Evolutionary conservation across 352 stramenopile species (phyloP).

Genomic region (Peronosclerospora sorghi): DNA sequence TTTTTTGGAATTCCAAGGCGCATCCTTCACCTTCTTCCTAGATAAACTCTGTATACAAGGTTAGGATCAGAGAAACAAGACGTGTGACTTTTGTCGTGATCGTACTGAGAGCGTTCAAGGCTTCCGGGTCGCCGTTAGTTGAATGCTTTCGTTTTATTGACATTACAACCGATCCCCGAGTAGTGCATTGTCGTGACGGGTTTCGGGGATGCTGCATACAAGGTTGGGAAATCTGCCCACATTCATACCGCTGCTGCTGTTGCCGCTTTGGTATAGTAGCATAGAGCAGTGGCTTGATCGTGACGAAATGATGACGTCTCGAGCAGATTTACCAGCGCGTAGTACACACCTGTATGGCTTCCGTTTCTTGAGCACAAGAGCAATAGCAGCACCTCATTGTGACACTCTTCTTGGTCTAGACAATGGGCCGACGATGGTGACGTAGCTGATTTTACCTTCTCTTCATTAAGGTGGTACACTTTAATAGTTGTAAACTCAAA

Average conservation of each 20-base stretch:
- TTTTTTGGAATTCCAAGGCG: slow-evolving; percentile 18
- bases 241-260: slow-evolving; percentile 13
- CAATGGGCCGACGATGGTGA: slow-evolving; percentile 17
- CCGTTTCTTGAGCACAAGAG: slow-evolving; percentile 40
- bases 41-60: no score
- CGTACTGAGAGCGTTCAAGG: slow-evolving; percentile 60
- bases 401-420: slow-evolving; percentile 36
- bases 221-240: no score
- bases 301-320: slow-evolving; percentile 38
- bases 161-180: slow-evolving; percentile 32
- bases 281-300: slow-evolving; percentile 36
- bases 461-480: no score
- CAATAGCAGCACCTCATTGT: slow-evolving; percentile 50
- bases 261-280: slow-evolving; percentile 51
- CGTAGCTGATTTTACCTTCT: background rate
- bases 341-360: slow-evolving; percentile 29
- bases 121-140: slow-evolving; percentile 33
- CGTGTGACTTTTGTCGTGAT: background rate
- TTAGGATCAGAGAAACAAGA: background rate
- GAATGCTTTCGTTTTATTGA: slow-evolving; percentile 42
- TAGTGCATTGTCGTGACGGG: slow-evolving; percentile 33
- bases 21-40: no score
- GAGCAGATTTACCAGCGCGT: slow-evolving; percentile 36
- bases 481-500: no score
- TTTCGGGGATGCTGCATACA: slow-evolving; percentile 32